Evolutionary conservation across 257 asterid genomes (phyloP).

Genomic region (Knoxia roxburghii): DNA sequence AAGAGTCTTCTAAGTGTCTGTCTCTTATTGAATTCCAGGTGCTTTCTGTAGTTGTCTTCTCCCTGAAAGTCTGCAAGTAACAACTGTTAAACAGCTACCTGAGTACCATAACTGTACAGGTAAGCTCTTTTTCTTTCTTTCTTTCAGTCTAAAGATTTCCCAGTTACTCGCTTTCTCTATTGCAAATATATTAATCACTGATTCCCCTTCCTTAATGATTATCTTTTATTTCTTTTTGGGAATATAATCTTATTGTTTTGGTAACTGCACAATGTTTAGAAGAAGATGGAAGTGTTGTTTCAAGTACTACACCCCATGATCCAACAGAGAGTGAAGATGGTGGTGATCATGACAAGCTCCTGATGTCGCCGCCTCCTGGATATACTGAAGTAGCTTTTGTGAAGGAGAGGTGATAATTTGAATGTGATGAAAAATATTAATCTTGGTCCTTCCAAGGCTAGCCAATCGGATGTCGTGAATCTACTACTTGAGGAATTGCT

Average conservation of each 20-base stretch:
- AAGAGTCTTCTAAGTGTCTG: not conserved
- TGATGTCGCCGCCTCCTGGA: slow-evolving; percentile 28
- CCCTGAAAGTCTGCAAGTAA: slow-evolving; percentile 50
- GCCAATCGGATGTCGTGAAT: not conserved
- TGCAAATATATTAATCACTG: not conserved
- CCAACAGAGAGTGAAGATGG: slow-evolving; percentile 42
- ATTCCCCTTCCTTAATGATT: not conserved
- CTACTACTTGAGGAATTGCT: slow-evolving; percentile 13
- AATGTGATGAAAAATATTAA: not conserved
- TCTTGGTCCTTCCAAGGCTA: not conserved
- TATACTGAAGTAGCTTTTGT: slow-evolving; percentile 36
- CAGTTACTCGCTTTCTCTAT: not conserved
- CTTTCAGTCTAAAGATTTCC: not conserved
- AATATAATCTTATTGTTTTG: not conserved
- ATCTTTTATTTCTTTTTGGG: not conserved
- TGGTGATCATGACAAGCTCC: slow-evolving; percentile 38
- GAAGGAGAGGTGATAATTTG: slow-evolving; percentile 32
- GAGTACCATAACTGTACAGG: slow-evolving; percentile 43
- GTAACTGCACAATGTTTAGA: slow-evolving; percentile 14
- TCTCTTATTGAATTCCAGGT: slow-evolving; percentile 26
- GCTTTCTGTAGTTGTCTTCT: slow-evolving; percentile 52
- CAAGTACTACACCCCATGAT: slow-evolving; percentile 27
- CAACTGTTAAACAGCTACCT: slow-evolving; percentile 48
- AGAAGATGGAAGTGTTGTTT: slow-evolving; percentile 34
- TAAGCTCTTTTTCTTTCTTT: slow-evolving; percentile 6